Base-by-base conservation (phyloP, 139 green algal species). In the Chlorella ohadii region DNA sequence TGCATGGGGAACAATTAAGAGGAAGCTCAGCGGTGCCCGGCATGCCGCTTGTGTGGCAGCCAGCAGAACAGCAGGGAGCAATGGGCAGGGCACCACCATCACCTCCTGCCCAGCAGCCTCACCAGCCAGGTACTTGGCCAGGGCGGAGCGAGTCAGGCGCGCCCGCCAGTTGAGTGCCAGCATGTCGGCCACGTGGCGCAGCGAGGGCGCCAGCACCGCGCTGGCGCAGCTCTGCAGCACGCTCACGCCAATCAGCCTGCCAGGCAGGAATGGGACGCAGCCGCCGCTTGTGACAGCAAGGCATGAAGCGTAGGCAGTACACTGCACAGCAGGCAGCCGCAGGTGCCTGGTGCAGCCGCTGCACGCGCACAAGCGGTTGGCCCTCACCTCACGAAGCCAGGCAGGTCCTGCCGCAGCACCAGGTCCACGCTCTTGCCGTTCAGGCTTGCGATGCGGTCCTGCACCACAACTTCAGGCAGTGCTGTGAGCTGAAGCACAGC, bases 371-470 rank as follows among this genome's bases (percentile, higher is more conserved):
- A 51, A 11, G 20, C 71, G 4, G 5, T 3, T 31, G 13, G 22
- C 41, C 7, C 74, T 36, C 33, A 82, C 76, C 78, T n/a, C 39
- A 89, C 75, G 55, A 92, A 92, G 61, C 77, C 90, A 27, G 66
- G n/a, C 63, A 83, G 63, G 78, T 83, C 78, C 39, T 67, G 93
- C 12, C 87, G 85, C 64, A 96, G 84, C 66, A 96, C 92, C 74
- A 92, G 85, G 78, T 94, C 78, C 75, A 96, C 93, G 65, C 76
- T 94, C 61, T 78, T 78, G 61, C 93, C 93, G 82, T 95, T 95
- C 33, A 95, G 89, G 51, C 65, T 84, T n/a, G 92, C 92, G 33
- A 95, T 95, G 71, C 92, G 87, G 86, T 95, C 92, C 80, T 90
- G 85, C 47, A 34, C 12, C 12, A 19, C 11, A 59, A 13, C 44